Conservation (phyloP, 441 rosid species). For the Populus hybrid region DNA sequence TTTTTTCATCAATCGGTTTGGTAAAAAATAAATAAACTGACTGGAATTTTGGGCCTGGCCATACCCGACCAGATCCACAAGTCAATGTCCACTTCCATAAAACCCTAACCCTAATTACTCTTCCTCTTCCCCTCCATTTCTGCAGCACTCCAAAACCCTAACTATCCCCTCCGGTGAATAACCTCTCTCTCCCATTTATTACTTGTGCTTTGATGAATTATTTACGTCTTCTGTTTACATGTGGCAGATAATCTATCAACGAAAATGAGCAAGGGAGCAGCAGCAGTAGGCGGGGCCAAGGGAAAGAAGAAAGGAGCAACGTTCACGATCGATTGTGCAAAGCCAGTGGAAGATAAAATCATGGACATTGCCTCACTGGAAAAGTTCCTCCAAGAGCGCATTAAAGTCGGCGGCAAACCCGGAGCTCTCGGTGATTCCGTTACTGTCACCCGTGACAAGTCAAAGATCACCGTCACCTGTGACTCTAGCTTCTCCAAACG, state of each 20-base stretch:
- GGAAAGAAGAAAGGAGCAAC: slow-evolving; percentile 80
- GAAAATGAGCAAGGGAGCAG: slow-evolving; percentile 49
- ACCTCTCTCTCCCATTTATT: neutral
- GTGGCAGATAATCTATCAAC: neutral
- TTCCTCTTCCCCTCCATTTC: neutral
- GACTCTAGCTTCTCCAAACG: slow-evolving; percentile 70
- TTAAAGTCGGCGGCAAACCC: slow-evolving; percentile 86
- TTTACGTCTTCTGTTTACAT: neutral
- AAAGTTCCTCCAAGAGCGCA: slow-evolving; percentile 86
- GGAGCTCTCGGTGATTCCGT: slow-evolving; percentile 82
- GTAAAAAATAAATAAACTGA: no score
- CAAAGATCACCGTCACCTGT: slow-evolving; percentile 58
- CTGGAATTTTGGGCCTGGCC: no score
- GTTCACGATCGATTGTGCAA: slow-evolving; percentile 74
- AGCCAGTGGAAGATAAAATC: slow-evolving; percentile 89
- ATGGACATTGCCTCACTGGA: slow-evolving; percentile 90
- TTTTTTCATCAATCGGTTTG: no score
- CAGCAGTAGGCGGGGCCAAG: slow-evolving; percentile 33
- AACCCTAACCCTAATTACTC: neutral
- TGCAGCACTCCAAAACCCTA: slow-evolving; percentile 11
- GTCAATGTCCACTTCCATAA: neutral
- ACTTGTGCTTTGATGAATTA: neutral
- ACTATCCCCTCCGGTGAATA: no score
- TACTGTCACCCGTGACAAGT: slow-evolving; percentile 53
- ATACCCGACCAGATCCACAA: no score